Conservation (phyloP, 208 protist genomes). For the Acanthamoeba castellanii region DNA sequence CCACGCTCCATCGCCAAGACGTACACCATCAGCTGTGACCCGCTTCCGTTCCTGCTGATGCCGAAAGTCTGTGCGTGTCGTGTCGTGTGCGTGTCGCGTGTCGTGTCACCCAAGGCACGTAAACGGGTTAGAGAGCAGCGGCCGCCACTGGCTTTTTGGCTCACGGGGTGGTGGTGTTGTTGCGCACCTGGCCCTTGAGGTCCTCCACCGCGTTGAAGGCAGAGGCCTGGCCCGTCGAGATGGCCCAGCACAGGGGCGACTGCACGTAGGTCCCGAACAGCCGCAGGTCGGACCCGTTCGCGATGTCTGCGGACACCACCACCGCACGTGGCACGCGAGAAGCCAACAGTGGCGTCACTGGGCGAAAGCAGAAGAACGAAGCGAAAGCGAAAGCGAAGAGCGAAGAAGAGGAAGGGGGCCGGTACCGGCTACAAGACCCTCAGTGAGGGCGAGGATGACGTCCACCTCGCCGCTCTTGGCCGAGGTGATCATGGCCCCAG, state of each 20-base stretch:
- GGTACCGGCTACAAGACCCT: slow-evolving; percentile 74
- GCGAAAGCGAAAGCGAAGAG: background rate
- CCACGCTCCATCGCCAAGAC: slow-evolving; percentile 74
- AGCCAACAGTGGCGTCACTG: too few species aligned
- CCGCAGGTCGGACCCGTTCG: slow-evolving; percentile 70
- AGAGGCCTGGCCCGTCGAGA: slow-evolving; percentile 54
- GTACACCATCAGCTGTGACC: slow-evolving; percentile 77
- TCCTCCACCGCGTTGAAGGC: slow-evolving; percentile 73
- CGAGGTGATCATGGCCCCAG: slow-evolving; percentile 71
- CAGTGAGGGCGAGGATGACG: slow-evolving; percentile 77
- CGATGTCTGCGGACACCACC: too few species aligned
- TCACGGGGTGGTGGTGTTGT: too few species aligned
- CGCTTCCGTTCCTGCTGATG: slow-evolving; percentile 70
- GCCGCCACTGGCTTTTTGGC: too few species aligned
- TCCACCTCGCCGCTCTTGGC: slow-evolving; percentile 76
- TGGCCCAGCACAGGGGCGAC: slow-evolving; percentile 78
- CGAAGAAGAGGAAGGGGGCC: background rate
- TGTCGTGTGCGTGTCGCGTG: background rate
- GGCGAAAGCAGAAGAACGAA: background rate
- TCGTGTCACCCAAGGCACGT: too few species aligned
- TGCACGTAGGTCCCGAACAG: slow-evolving; percentile 77
- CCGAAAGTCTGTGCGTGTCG: slow-evolving; percentile 66
- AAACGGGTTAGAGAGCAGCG: too few species aligned
- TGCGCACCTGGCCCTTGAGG: slow-evolving; percentile 75
- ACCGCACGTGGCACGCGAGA: too few species aligned